Evolutionary conservation across 768 basidiomycete species (phyloP).

Genomic region (Agaricus blazei): DNA sequence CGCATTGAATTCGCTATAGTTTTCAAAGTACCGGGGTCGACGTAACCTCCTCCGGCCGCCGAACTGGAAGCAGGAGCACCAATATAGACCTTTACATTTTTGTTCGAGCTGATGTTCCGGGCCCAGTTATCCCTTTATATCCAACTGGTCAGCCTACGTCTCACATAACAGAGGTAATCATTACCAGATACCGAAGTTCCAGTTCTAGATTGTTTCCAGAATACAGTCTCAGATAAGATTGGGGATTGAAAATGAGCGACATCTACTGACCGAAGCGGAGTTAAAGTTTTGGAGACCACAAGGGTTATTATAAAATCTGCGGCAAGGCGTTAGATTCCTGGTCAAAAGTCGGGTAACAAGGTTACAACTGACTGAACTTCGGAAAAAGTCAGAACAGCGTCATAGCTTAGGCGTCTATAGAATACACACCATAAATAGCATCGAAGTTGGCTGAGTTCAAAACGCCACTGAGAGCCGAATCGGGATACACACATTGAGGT

Average conservation of each 20-base stretch:
- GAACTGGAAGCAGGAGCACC: constrained; percentile 55
- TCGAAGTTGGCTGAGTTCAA: constrained; percentile 62
- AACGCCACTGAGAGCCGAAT: constrained; percentile 53
- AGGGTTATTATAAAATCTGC: constrained; percentile 55
- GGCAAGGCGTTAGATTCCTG: constrained; percentile 1
- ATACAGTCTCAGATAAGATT: constrained; percentile 1
- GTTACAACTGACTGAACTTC: constrained; percentile 28
- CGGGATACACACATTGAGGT: constrained; percentile 67
- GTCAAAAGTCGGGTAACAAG: not conserved
- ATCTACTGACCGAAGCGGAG: constrained; percentile 40
- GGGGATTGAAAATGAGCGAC: not conserved
- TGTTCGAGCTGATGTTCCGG: constrained; percentile 49
- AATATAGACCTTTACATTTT: constrained; percentile 59
- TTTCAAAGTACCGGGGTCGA: constrained; percentile 39
- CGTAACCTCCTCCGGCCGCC: constrained; percentile 59
- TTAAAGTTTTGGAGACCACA: constrained; percentile 46
- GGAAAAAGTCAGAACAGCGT: constrained; percentile 1
- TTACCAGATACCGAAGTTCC: constrained; percentile 59
- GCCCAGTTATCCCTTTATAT: constrained; percentile 59
- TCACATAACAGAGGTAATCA: not conserved
- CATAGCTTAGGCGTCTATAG: not conserved
- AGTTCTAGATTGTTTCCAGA: constrained; percentile 34
- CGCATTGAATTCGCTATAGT: constrained; percentile 46
- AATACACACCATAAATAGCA: constrained; percentile 52
- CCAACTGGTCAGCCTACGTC: not conserved